A percentile compares a stretch with the other conserved stretches of the same genome.
Conservation (phyloP, 495 filamentous ascomycete species). For the Achaetomiella virescens region DNA sequence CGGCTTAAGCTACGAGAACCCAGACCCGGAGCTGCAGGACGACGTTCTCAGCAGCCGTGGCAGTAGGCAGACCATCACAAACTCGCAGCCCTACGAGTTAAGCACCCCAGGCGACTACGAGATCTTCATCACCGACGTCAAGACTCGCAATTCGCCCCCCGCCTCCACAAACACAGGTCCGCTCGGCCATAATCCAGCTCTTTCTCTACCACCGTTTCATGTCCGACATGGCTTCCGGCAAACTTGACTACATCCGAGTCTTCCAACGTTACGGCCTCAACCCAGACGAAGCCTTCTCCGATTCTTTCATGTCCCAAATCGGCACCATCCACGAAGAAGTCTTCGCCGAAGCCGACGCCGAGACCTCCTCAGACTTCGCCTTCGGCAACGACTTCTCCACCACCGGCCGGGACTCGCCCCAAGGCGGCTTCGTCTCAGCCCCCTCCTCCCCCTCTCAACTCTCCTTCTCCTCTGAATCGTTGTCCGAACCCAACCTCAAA, state of each 20-base stretch:
- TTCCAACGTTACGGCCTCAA: constrained; percentile 66
- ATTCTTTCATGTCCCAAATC: constrained; percentile 75
- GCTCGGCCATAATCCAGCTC: constrained; percentile 75
- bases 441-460: constrained; percentile 37
- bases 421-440: constrained; percentile 11
- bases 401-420: constrained; percentile 5
- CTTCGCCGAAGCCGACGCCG: constrained; percentile 28
- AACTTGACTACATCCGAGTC: constrained; percentile 60
- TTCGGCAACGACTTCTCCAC: not conserved
- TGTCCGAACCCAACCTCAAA: constrained; percentile 12
- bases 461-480: not conserved
- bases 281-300: constrained; percentile 59
- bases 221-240: constrained; percentile 60
- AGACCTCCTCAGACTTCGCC: not conserved
- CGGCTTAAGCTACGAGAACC: constrained; percentile 71
- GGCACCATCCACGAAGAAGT: constrained; percentile 58
- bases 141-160: constrained; percentile 63
- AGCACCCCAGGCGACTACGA: constrained; percentile 64
- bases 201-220: constrained; percentile 90
- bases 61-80: constrained; percentile 14
- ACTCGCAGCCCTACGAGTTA: constrained; percentile 27
- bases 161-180: constrained; percentile 62
- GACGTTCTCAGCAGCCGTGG: constrained; percentile 32
- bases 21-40: constrained; percentile 62
- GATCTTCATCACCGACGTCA: constrained; percentile 81